Conservation (phyloP, 345 rosid species). For the Combretum micranthum region DNA sequence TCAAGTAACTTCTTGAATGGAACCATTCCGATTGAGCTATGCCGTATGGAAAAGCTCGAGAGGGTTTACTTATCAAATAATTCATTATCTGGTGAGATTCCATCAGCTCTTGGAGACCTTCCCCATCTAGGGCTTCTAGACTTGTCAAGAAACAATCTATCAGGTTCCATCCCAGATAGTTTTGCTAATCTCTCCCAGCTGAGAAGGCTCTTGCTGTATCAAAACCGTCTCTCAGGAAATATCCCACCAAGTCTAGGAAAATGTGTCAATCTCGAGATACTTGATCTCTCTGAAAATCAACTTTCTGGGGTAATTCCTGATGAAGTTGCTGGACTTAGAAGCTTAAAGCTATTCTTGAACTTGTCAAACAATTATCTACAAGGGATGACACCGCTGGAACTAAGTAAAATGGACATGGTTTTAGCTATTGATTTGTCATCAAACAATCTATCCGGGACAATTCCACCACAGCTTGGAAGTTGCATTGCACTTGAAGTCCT, state of each 20-base stretch:
- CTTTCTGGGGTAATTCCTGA: constrained; percentile 61
- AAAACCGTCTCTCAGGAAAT: constrained; percentile 63
- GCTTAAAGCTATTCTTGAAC: constrained; percentile 80
- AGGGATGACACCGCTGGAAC: constrained; percentile 67
- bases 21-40: constrained; percentile 55
- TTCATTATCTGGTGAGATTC: constrained; percentile 65
- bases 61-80: constrained; percentile 75
- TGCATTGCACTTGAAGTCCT: constrained; percentile 86
- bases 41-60: constrained; percentile 62
- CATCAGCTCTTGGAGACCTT: constrained; percentile 56
- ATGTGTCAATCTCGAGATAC: constrained; percentile 71
- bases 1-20: constrained; percentile 77
- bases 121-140: constrained; percentile 79
- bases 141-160: constrained; percentile 70
- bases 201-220: constrained; percentile 50
- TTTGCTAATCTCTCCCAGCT: constrained; percentile 71
- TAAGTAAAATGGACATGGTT: constrained; percentile 96
- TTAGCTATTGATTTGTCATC: constrained; percentile 77
- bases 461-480: constrained; percentile 72
- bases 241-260: constrained; percentile 65
- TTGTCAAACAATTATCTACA: constrained; percentile 67
- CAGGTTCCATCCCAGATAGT: constrained; percentile 73
- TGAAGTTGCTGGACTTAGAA: constrained; percentile 60
- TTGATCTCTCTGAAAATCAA: constrained; percentile 71
- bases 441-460: constrained; percentile 57